Conservation (phyloP, 352 stramenopile genomes). For the Pythium diclinum region DNA sequence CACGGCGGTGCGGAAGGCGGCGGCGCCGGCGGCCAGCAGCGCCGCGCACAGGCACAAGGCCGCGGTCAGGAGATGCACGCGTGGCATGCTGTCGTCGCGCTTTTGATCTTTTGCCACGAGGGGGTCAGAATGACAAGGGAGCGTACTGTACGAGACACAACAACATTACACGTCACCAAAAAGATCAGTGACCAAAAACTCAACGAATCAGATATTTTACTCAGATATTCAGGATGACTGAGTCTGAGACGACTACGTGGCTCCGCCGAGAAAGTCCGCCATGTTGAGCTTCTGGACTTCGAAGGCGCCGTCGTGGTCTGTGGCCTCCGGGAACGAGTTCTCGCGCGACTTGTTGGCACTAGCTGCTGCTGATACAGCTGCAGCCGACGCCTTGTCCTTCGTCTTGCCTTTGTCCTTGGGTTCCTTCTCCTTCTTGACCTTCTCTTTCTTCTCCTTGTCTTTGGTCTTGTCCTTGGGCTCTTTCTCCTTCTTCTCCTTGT, state of each 20-base stretch:
- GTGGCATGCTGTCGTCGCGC: conserved; percentile 24
- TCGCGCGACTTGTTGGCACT: conserved; percentile 40
- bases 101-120: conserved; percentile 31
- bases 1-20: conserved; percentile 59
- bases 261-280: conserved; percentile 55
- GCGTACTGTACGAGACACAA: conserved; percentile 12
- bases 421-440: conserved; percentile 30
- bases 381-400: conserved; percentile 18
- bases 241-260: background rate
- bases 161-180: background rate
- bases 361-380: conserved; percentile 1
- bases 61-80: conserved; percentile 30
- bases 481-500: conserved; percentile 30
- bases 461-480: conserved; percentile 37
- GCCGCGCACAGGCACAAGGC: conserved; percentile 16
- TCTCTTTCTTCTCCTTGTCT: conserved; percentile 42
- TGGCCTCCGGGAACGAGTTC: conserved; percentile 40
- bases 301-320: conserved; percentile 44
- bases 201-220: background rate
- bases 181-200: conserved; percentile 8
- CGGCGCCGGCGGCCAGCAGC: conserved; percentile 20
- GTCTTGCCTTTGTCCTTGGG: conserved; percentile 34
- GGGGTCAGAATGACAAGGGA: conserved; percentile 8
- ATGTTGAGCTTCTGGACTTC: conserved; percentile 77
- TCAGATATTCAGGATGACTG: conserved; percentile 8